Evolutionary conservation across 2,329 filamentous ascomycete species (phyloP).

Genomic region (Alternaria arbusti): DNA sequence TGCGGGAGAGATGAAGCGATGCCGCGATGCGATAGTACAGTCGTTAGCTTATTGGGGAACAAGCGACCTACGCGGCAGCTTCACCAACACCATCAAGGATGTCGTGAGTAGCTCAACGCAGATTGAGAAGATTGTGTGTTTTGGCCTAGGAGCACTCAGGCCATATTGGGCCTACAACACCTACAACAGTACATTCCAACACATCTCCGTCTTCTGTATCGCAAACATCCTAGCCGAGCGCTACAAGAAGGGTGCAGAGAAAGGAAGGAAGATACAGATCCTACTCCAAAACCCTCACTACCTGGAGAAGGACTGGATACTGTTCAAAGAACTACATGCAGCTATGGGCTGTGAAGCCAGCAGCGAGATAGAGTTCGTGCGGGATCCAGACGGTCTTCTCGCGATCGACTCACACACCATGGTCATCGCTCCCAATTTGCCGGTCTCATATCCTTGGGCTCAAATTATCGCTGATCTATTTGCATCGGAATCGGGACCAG

Average conservation of each 20-base stretch:
- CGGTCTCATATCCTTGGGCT: neutral
- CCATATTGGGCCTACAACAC: no score
- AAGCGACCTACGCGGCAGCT: no score
- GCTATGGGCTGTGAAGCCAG: neutral
- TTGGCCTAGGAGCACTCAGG: no score
- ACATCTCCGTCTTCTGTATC: no score
- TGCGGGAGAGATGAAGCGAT: no score
- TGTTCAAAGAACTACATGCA: neutral
- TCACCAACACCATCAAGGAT: no score
- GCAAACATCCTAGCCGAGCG: no score
- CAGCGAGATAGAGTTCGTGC: neutral
- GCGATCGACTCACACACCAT: neutral
- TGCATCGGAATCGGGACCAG: neutral
- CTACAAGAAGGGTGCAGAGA: neutral
- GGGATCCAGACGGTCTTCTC: neutral
- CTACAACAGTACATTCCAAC: no score
- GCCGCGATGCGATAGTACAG: no score
- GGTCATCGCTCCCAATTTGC: neutral
- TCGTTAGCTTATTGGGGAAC: no score
- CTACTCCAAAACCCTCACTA: rapidly evolving
- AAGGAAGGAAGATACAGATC: neutral
- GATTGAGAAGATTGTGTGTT: no score
- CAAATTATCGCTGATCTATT: neutral
- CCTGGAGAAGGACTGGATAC: neutral
- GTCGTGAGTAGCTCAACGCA: no score